Base-by-base conservation (phyloP, 2,329 filamentous ascomycete species). In the Hymenoscyphus fructigenus region DNA sequence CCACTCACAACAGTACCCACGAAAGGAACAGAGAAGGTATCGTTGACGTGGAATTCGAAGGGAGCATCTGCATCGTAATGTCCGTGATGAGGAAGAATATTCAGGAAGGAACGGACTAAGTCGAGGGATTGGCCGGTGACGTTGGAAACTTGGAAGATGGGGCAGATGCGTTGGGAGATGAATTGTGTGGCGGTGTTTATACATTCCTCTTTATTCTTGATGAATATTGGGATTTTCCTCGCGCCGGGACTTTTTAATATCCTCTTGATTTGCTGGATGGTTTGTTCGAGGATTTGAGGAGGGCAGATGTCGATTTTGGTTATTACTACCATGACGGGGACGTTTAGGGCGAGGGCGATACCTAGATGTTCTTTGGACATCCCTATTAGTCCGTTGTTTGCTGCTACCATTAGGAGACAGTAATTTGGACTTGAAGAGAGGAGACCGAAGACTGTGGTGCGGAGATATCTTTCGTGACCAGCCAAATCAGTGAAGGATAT, bases 301-400 rank as follows among this genome's bases (percentile, higher is more conserved):
- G 95, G 95, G 77, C 95, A 98, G 63, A 98, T 98, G 76, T 98
- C 95, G 69, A 98, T 97, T 81, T 98, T 99, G 77, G 94, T 99
- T 68, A 98, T 88, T 69, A 97, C 89, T 3, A 98, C 93, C 92
- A 99, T 96, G 71, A 99, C 92, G 0, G 95, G 95, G 12, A 99
- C 94, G 74, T 98, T 98, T 60, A 99, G 82, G 0, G 95, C 93
- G 36, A 98, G 82, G 0, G 95, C 94, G 69, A 99, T 97, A 17
- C 95, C 95, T 3, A 99, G 81, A 77, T 99, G 95, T 80, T 99
- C 95, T 83, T 96, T 96, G 78, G 92, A 96, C 95, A 98, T 99
- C 23, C 95, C 95, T 57, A 98, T 91, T 57, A 99, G 82, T 3
- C 95, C 95, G 75, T 99, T 98, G 74, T 99, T 99, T 20, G 95